phyloP scores from a whole-genome alignment of 495 filamentous ascomycete species.

The Chaetomidium leptoderma region DNA sequence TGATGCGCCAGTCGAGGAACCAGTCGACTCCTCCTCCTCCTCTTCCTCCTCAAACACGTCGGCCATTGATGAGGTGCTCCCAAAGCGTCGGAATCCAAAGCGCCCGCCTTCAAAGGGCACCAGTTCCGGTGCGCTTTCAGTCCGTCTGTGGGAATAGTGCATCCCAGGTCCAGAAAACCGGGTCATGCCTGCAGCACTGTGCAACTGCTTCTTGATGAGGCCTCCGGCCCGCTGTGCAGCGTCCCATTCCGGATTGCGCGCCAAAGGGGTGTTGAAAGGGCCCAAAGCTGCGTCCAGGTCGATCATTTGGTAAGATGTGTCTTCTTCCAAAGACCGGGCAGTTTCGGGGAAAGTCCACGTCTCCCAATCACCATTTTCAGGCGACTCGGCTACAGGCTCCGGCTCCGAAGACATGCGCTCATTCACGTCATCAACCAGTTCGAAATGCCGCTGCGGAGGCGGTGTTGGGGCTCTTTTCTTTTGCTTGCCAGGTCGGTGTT shows the following conservation, averaged over 20 bases:
- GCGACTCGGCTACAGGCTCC: constrained; percentile 24
- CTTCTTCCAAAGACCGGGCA: constrained; percentile 42
- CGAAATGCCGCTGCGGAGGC: constrained; percentile 29
- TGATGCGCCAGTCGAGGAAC: constrained; percentile 27
- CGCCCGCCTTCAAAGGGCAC: constrained; percentile 69
- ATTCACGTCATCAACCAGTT: constrained; percentile 20
- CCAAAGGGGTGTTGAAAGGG: constrained; percentile 79
- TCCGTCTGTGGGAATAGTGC: constrained; percentile 84
- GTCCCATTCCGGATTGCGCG: constrained; percentile 54
- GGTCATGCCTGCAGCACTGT: constrained; percentile 76
- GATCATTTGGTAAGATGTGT: constrained; percentile 70
- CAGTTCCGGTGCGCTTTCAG: constrained; percentile 89
- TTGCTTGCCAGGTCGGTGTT: constrained; percentile 40
- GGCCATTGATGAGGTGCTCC: constrained; percentile 65
- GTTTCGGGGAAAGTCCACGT: constrained; percentile 22
- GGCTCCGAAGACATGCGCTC: constrained; percentile 25
- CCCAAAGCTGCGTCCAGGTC: constrained; percentile 95
- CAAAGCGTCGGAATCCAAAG: constrained; percentile 55
- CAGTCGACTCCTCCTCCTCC: constrained; percentile 53
- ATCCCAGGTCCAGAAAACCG: constrained; percentile 76
- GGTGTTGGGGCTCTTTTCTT: constrained; percentile 42
- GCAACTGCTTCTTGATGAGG: constrained; percentile 69
- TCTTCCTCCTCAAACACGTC: constrained; percentile 98
- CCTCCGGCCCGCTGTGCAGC: constrained; percentile 54
- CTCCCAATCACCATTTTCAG: constrained; percentile 22